Evolutionary conservation across 441 rosid species (phyloP).

Genomic region (Isatis lusitanica): DNA sequence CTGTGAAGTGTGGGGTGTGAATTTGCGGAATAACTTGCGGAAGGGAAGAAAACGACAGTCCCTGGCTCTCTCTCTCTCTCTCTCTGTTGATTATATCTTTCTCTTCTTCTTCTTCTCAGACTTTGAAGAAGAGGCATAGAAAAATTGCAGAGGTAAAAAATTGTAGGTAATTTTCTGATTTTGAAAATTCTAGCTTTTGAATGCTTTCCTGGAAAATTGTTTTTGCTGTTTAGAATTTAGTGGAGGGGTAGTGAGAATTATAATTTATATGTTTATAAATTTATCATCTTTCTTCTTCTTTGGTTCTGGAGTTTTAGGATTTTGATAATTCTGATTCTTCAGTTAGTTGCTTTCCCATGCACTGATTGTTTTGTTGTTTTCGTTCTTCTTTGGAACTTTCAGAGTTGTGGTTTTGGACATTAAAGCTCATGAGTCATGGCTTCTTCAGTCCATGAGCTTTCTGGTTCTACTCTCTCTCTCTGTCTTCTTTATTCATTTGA

Average conservation of each 20-base stretch:
- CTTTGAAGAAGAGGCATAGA: slow-evolving; percentile 7
- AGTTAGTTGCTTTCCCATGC: not conserved
- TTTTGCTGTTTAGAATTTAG: not conserved
- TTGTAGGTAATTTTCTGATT: not conserved
- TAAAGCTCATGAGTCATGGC: slow-evolving; percentile 28
- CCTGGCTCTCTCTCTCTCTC: not conserved
- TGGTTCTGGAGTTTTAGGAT: not conserved
- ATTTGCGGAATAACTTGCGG: slow-evolving; percentile 19
- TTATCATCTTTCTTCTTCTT: not conserved
- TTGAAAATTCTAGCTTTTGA: not conserved
- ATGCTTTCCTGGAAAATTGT: not conserved
- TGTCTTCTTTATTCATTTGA: not conserved
- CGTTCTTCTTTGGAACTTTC: slow-evolving; percentile 8
- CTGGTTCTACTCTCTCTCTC: slow-evolving; percentile 24
- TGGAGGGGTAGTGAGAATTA: not conserved
- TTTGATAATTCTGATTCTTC: not conserved
- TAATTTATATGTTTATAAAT: slow-evolving; percentile 3
- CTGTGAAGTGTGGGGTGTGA: not conserved
- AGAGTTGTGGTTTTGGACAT: not conserved
- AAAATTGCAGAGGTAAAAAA: not conserved
- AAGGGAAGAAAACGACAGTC: slow-evolving; percentile 32
- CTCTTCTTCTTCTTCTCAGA: not conserved
- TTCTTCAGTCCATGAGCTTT: slow-evolving; percentile 33
- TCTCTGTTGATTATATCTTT: not conserved
- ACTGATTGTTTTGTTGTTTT: slow-evolving; percentile 17